Evolutionary conservation across 2,329 filamentous ascomycete genomes (phyloP), one percentile per base, ranked within the genome.

Genomic region (Xenoacremonium recifei): DNA sequence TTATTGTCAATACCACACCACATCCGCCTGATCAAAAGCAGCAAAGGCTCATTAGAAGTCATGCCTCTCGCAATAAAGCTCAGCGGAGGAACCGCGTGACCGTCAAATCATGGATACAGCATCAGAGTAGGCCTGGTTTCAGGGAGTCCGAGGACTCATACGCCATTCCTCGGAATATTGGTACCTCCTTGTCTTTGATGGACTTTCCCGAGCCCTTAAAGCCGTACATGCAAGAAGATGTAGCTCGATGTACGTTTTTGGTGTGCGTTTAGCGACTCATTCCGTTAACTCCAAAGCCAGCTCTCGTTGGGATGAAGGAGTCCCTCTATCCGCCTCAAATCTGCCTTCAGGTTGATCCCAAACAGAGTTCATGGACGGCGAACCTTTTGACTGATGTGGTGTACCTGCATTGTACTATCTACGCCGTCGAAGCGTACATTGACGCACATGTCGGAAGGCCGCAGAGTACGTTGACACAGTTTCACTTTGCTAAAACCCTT

Each of bases 401-500:
- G 3, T 54, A 54, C 7, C 50, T 54, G 4, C 51, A 54, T 11
- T 50, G 48, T 2, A 34, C 46, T 3, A 34, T 54, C 1, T 54
- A 51, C 11, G 49, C 42, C 0, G 30, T 36, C 11, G 50, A 54
- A 23, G 29, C 48, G 6, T 49, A 49, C n/a, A 40, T 45, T 2
- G 45, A 53, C 5, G 23, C 31, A 6, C 13, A 35, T 21, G 16
- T 46, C 1, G 42, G 37, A 4, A 36, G 47, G 19, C 23, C 39
- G 0, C 41, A 25, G 4, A 44, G 51, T 0, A 13, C 32, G 1
- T 21, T 49, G 11, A 41, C 51, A 5, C 45, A 53, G 3, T 53
- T 49, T 11, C 48, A 53, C 29, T 49, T 53, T 25, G n/a, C 47
- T 20, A 53, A 53, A 31, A 53, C 50, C 11, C 21, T 53, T 4